Evolutionary conservation across 257 asterid species (phyloP).

Genomic region (Solanum rostratum): DNA sequence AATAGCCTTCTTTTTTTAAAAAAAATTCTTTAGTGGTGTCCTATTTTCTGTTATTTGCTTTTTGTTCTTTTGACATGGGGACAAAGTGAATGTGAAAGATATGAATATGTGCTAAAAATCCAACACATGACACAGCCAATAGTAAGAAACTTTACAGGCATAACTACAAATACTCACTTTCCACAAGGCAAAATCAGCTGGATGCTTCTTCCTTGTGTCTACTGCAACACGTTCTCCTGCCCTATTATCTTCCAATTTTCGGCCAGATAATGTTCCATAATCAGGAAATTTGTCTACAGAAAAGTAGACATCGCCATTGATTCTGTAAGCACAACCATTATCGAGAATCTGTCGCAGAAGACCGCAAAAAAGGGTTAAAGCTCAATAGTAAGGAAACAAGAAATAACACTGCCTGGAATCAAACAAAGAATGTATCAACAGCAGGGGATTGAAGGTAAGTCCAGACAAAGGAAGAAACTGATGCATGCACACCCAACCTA

Average conservation of each 20-base stretch:
- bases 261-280: conserved; percentile 86
- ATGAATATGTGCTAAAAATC: neutral
- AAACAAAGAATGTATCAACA: neutral
- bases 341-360: conserved; percentile 52
- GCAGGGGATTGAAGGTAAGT: neutral
- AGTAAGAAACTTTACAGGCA: neutral
- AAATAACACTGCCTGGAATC: neutral
- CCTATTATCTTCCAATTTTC: conserved; percentile 85
- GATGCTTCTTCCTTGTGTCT: conserved; percentile 80
- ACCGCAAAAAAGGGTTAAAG: neutral
- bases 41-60: neutral
- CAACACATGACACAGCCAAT: neutral
- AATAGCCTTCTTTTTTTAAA: neutral
- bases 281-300: conserved; percentile 78
- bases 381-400: neutral
- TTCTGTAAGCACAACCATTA: conserved; percentile 65
- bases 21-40: neutral
- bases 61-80: neutral
- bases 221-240: conserved; percentile 94
- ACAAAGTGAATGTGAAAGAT: neutral
- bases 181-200: conserved; percentile 98
- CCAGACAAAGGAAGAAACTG: neutral
- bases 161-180: conserved; percentile 43
- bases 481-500: neutral
- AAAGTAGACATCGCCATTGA: conserved; percentile 85